A percentile compares a stretch with the other conserved stretches of the same genome.
phyloP scores from a whole-genome alignment of 306 rosid species.

The Cercis canadensis region DNA sequence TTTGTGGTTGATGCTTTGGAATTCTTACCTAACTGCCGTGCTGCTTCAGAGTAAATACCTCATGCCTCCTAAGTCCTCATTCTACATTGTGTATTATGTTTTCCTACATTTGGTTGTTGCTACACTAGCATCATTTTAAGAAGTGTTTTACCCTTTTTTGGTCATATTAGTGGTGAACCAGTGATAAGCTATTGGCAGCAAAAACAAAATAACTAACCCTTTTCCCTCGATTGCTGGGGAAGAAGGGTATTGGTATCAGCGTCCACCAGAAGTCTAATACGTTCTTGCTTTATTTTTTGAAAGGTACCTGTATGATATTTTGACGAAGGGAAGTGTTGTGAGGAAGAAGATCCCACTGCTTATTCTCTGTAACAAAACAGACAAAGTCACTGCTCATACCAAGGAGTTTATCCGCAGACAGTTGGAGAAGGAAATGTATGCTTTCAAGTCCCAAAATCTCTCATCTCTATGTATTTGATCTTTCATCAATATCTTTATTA shows the following conservation, averaged over 20 bases:
- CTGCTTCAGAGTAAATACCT: slow-evolving; percentile 84
- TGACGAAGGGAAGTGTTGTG: slow-evolving; percentile 89
- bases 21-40: slow-evolving; percentile 79
- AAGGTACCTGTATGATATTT: slow-evolving; percentile 88
- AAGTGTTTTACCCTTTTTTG: background rate
- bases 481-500: slow-evolving; percentile 11
- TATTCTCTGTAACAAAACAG: slow-evolving; percentile 91
- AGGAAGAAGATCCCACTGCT: slow-evolving; percentile 86
- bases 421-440: slow-evolving; percentile 95
- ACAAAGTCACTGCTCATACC: slow-evolving; percentile 94
- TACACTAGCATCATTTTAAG: slow-evolving; percentile 10
- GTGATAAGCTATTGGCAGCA: slow-evolving; percentile 19
- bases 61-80: background rate
- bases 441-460: slow-evolving; percentile 28
- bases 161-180: background rate
- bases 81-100: slow-evolving; percentile 8
- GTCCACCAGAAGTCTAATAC: slow-evolving; percentile 25
- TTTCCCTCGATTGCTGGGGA: slow-evolving; percentile 1
- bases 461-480: slow-evolving; percentile 7
- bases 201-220: background rate
- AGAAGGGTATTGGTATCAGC: background rate
- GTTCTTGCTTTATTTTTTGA: background rate
- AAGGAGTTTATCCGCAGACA: slow-evolving; percentile 89
- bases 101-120: background rate
- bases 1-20: slow-evolving; percentile 93